These are phyloP conservation scores for Scheffersomyces coipomensis DNA, from an alignment of 805 yeast species.

Conservation along the genomic window DNA sequence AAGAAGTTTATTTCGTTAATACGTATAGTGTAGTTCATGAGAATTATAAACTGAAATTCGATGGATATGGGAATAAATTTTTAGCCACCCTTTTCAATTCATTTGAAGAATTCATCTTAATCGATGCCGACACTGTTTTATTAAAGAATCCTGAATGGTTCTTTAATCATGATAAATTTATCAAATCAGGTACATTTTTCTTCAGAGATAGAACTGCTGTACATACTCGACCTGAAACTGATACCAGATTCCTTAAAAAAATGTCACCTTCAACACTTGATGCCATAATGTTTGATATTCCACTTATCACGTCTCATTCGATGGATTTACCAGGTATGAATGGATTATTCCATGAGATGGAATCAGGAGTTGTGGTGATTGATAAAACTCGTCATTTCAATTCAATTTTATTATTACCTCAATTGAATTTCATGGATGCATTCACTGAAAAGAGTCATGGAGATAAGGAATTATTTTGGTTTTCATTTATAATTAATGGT, in stretches of 20 bases:
- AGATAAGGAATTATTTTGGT: conserved; percentile 29
- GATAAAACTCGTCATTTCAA: conserved; percentile 24
- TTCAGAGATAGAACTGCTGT: conserved; percentile 28
- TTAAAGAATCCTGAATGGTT: conserved; percentile 26
- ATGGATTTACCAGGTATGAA: conserved; percentile 25
- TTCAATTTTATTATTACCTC: conserved; percentile 25
- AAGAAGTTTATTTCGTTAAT: conserved; percentile 40
- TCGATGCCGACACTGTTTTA: conserved; percentile 53
- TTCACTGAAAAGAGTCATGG: conserved; percentile 19
- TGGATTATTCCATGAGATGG: conserved; percentile 40
- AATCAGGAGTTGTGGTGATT: conserved; percentile 27
- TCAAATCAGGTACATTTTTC: conserved; percentile 31
- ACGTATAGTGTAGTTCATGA: conserved; percentile 21
- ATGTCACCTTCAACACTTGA: conserved; percentile 26
- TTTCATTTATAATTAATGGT: conserved; percentile 25
- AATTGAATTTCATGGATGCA: conserved; percentile 24
- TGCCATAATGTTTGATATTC: conserved; percentile 31
- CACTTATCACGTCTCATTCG: conserved; percentile 31
- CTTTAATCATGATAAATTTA: conserved; percentile 28
- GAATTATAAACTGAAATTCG: conserved; percentile 19
- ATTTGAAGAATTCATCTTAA: conserved; percentile 51
- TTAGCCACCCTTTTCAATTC: conserved; percentile 58
- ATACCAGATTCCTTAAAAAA: conserved; percentile 21
- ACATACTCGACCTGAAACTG: conserved; percentile 21
- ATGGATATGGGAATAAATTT: conserved; percentile 41